These are phyloP conservation scores for Rauvolfia tetraphylla DNA, from an alignment of 257 asterid species.

Conservation along the genomic window DNA sequence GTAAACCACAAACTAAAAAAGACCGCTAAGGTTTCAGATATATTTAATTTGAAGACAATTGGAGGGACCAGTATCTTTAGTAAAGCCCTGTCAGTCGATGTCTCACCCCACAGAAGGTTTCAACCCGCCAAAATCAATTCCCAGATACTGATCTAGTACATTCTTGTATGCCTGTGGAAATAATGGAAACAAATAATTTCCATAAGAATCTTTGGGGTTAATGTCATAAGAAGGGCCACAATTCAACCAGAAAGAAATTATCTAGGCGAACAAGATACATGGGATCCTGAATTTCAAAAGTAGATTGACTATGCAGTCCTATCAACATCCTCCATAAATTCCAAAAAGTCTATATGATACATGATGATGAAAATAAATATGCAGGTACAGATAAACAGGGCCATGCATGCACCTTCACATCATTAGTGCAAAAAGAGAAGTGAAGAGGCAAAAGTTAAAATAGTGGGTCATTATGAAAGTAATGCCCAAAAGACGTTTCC, in stretches of 20 bases:
- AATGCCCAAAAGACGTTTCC: background rate
- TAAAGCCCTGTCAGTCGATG: slow-evolving; percentile 18
- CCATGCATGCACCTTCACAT: background rate
- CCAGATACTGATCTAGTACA: slow-evolving; percentile 67
- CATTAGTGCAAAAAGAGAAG: background rate
- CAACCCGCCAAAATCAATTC: slow-evolving; percentile 44
- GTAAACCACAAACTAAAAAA: slow-evolving; percentile 1
- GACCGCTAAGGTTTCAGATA: background rate
- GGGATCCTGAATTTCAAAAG: background rate
- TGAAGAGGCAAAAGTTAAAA: background rate
- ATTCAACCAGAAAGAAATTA: background rate
- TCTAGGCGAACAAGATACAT: background rate
- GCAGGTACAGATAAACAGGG: background rate
- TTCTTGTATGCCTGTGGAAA: slow-evolving; percentile 52
- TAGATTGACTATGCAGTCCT: background rate
- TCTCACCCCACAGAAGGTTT: slow-evolving; percentile 40
- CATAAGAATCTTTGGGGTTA: background rate
- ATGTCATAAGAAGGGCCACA: background rate
- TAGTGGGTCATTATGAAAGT: background rate
- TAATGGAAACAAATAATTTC: slow-evolving; percentile 12
- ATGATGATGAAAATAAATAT: background rate
- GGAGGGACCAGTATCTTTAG: slow-evolving; percentile 10
- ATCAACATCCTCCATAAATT: slow-evolving; percentile 1
- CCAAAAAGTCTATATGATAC: background rate
- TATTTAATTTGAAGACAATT: slow-evolving; percentile 2